phyloP scores from a whole-genome alignment of 2,329 filamentous ascomycete species.

The Colletotrichum spaethianum region DNA sequence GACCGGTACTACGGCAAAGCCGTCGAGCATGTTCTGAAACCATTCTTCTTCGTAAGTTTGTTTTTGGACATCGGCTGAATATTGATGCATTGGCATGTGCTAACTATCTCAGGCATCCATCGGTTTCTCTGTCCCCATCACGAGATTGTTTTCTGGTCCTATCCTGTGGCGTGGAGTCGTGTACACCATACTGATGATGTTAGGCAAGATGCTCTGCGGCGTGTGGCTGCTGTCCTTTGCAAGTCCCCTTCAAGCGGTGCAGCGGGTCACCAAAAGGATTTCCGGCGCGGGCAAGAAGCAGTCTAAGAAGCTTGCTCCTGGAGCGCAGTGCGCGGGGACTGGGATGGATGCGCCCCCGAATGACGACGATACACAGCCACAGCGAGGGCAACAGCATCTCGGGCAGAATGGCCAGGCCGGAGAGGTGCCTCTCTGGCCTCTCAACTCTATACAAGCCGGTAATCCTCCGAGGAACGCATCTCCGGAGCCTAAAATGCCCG shows the following conservation, averaged over 20 bases:
- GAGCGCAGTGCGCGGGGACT: constrained; percentile 22
- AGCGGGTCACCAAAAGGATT: constrained; percentile 12
- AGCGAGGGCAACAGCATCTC: not conserved
- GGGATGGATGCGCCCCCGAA: not conserved
- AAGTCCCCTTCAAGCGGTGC: constrained; percentile 33
- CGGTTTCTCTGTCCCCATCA: constrained; percentile 84
- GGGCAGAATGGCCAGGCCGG: not conserved
- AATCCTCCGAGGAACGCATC: constrained; percentile 33
- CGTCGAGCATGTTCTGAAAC: constrained; percentile 70
- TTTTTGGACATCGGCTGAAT: not conserved
- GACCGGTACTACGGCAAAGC: constrained; percentile 56
- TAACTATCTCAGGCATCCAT: constrained; percentile 65
- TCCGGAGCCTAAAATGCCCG: constrained; percentile 58
- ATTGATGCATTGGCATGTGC: not conserved
- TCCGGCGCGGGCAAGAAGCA: constrained; percentile 4
- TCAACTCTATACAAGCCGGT: constrained; percentile 39
- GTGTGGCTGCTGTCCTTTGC: constrained; percentile 66
- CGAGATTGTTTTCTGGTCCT: constrained; percentile 73
- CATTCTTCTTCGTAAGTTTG: constrained; percentile 78
- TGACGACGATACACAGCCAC: not conserved
- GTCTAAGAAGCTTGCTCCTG: constrained; percentile 25
- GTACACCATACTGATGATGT: constrained; percentile 79
- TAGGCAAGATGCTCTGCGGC: constrained; percentile 74
- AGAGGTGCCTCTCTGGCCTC: not conserved
- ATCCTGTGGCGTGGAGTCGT: constrained; percentile 82